Percentiles rank a stretch among this genome's conserved stretches.
Conservation (phyloP, 495 filamentous ascomycete genomes). For the Penicillium robsamsonii region DNA sequence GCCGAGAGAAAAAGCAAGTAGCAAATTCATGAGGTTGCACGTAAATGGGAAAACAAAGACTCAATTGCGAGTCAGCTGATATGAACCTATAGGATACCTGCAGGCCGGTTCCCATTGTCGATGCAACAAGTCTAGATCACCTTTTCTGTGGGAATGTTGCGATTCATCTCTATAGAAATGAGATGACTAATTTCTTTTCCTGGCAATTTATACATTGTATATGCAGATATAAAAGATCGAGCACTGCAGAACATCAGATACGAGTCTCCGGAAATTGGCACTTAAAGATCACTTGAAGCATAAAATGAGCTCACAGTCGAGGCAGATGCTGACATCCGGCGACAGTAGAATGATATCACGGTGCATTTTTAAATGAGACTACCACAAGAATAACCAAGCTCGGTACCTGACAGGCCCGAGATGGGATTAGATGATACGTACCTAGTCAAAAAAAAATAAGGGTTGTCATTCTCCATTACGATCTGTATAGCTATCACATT, state of each 20-base stretch:
- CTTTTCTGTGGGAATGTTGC: neutral
- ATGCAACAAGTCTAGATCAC: conserved; percentile 10
- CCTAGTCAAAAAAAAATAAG: neutral
- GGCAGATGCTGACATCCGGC: neutral
- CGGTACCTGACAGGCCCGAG: conserved; percentile 20
- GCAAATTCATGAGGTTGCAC: conserved; percentile 1
- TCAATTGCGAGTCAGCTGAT: conserved; percentile 24
- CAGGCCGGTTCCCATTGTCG: conserved; percentile 24
- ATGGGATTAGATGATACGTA: neutral
- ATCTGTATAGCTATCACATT: conserved; percentile 13
- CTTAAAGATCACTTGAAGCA: neutral
- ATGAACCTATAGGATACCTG: conserved; percentile 17
- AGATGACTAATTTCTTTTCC: neutral
- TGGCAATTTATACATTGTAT: neutral
- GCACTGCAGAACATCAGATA: neutral
- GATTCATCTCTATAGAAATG: neutral
- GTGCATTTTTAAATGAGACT: conserved; percentile 19
- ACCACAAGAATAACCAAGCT: conserved; percentile 5
- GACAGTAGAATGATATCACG: conserved; percentile 20
- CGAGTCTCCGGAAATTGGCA: neutral
- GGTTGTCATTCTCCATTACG: conserved; percentile 23
- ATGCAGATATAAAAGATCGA: neutral
- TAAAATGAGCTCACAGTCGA: conserved; percentile 1
- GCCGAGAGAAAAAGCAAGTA: neutral
- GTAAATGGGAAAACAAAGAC: neutral